These are phyloP conservation scores for Saccharomyces hybrid DNA, from an alignment of 1,139 yeast genomes.

Conservation along the genomic window DNA sequence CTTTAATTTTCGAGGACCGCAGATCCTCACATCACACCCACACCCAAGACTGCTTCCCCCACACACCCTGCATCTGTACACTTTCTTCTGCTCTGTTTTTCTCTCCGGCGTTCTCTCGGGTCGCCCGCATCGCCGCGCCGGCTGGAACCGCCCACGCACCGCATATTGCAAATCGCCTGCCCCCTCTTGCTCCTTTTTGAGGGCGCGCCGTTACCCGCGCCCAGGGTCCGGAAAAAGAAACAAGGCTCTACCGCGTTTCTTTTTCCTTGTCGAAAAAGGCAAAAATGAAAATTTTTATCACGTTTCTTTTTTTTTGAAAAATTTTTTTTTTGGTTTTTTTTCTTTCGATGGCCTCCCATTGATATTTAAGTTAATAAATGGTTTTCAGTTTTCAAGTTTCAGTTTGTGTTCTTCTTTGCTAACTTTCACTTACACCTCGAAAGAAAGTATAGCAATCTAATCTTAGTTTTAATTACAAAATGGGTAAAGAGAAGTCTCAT, in stretches of 20 bases:
- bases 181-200: neutral
- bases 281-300: neutral
- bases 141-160: neutral
- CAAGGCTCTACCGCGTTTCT: neutral
- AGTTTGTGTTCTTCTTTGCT: neutral
- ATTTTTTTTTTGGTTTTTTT: neutral
- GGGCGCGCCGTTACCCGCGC: neutral
- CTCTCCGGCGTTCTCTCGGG: neutral
- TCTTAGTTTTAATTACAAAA: conserved; percentile 6
- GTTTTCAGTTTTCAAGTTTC: neutral
- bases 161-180: neutral
- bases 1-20: neutral
- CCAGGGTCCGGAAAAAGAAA: neutral
- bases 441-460: neutral
- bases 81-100: neutral
- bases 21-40: neutral
- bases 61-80: neutral
- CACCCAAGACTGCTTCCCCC: neutral
- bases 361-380: neutral
- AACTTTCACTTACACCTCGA: neutral
- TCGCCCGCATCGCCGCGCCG: neutral
- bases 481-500: conserved; percentile 90
- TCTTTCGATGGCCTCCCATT: conserved; percentile 1
- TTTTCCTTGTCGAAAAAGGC: neutral
- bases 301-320: conserved; percentile 1